Percentiles rank a stretch among this genome's conserved stretches.
Evolutionary conservation across 1,284 basidiomycete species (phyloP).

Genomic region (Pyrrhoderma lamaoense): DNA sequence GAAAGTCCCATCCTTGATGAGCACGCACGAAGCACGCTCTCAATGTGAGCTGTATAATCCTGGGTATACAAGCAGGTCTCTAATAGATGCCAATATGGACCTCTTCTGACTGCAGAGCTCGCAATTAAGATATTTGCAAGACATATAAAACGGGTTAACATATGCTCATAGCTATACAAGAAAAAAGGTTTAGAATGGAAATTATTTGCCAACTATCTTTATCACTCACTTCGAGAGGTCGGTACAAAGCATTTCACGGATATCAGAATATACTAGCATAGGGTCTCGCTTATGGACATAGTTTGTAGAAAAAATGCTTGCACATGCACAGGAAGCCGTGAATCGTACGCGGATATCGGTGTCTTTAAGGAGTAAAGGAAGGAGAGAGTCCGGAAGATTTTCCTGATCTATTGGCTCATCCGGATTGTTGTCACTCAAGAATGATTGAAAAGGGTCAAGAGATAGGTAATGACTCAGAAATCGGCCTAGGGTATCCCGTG

Average conservation of each 20-base stretch:
- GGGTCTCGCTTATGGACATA: conserved; percentile 25
- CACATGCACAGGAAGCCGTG: conserved; percentile 58
- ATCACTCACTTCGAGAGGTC: conserved; percentile 41
- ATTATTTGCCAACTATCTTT: not conserved
- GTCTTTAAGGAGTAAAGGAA: conserved; percentile 55
- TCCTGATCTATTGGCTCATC: conserved; percentile 24
- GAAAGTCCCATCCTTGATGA: conserved; percentile 64
- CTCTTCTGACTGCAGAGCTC: conserved; percentile 75
- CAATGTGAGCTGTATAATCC: conserved; percentile 54
- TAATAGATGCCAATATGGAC: conserved; percentile 82
- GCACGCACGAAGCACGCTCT: conserved; percentile 56
- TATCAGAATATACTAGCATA: conserved; percentile 36
- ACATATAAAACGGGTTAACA: conserved; percentile 73
- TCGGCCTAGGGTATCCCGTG: conserved; percentile 55
- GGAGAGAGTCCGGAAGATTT: conserved; percentile 39
- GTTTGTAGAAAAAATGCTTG: conserved; percentile 50
- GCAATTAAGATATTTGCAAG: conserved; percentile 82
- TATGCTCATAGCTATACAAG: conserved; percentile 56
- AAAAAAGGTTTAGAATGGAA: conserved; percentile 16
- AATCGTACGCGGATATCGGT: conserved; percentile 91
- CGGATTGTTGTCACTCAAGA: conserved; percentile 30
- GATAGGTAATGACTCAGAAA: conserved; percentile 64
- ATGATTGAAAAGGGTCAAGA: conserved; percentile 55
- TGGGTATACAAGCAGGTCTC: conserved; percentile 52
- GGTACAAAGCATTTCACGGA: conserved; percentile 37